Evolutionary conservation across 352 stramenopile species (phyloP), one percentile per base, ranked within the genome.

Genomic region (Pythium oligandrum): DNA sequence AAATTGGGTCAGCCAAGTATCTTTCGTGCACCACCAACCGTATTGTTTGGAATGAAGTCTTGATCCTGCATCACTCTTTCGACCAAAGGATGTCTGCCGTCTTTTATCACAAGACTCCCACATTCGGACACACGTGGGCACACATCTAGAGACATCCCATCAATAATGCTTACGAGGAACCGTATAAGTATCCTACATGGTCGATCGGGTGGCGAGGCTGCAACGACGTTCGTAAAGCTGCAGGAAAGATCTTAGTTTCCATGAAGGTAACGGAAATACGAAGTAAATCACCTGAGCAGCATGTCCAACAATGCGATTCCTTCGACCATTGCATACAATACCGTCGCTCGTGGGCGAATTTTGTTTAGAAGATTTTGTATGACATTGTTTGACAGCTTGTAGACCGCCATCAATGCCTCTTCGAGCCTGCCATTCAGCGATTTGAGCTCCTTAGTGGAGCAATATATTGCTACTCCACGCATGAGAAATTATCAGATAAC

Each of bases 271-370:
- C 40, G 47, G 12, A 34, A 10, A 62, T 48, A 31, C 51, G 33
- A n/a, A 26, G 42, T 55, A 31, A 33, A 2, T 11, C 59, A 93
- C 85, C 85, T 93, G 30, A 96, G 65, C 7, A 97, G 68, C 86
- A 98, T 96, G 48, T 98, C 91, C 26, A 98, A 66, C 31, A 97
- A 55, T n/a, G 88, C 83, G 6, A 96, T 68, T 48, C 82, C 90
- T 64, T 97, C 90, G 35, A 90, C 75, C 71, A 95, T 91, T 10
- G 77, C 71, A 53, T 96, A 96, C 52, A 97, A 77, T 4, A 70
- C 61, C 8, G 75, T 71, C 1, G 91, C 75, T 47, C 73, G 68
- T 30, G 87, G 75, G 6, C 78, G 75, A 49, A 97, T 88, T 50
- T 83, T 78, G 50, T 90, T 68, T 6, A 96, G 68, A 2, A 97